A percentile compares a stretch with the other conserved stretches of the same genome.
Conservation (phyloP, 139 green algal genomes). For the Volvox reticuliferus region DNA sequence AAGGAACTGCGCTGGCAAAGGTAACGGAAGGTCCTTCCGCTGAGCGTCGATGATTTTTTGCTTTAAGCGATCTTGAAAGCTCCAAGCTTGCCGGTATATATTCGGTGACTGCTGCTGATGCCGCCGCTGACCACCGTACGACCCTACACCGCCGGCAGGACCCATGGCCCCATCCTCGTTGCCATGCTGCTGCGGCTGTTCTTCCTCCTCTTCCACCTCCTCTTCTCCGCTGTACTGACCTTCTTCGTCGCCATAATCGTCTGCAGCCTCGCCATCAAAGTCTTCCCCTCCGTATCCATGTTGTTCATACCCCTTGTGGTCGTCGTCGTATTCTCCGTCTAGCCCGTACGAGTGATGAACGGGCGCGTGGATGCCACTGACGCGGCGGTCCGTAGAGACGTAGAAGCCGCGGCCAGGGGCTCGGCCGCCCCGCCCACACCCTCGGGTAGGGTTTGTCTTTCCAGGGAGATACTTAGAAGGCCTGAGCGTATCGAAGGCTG, state of each 20-base stretch:
- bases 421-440: neutral
- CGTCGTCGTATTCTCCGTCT: neutral
- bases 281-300: neutral
- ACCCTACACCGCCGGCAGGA: neutral
- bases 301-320: neutral
- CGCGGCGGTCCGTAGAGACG: neutral
- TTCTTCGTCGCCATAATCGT: neutral
- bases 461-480: neutral
- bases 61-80: neutral
- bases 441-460: neutral
- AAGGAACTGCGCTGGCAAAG: conserved; percentile 2
- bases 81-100: no score
- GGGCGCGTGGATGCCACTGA: neutral
- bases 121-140: neutral
- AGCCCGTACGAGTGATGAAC: conserved; percentile 5
- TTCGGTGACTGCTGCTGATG: neutral
- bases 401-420: neutral
- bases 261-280: neutral
- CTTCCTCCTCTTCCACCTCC: neutral
- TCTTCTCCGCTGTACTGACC: neutral
- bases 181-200: neutral
- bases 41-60: neutral
- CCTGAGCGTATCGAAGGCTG: no score
- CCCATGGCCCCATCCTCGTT: neutral
- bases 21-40: neutral